Evolutionary conservation across 2,329 filamentous ascomycete genomes (phyloP).

Genomic region (Aspergillus texensis): DNA sequence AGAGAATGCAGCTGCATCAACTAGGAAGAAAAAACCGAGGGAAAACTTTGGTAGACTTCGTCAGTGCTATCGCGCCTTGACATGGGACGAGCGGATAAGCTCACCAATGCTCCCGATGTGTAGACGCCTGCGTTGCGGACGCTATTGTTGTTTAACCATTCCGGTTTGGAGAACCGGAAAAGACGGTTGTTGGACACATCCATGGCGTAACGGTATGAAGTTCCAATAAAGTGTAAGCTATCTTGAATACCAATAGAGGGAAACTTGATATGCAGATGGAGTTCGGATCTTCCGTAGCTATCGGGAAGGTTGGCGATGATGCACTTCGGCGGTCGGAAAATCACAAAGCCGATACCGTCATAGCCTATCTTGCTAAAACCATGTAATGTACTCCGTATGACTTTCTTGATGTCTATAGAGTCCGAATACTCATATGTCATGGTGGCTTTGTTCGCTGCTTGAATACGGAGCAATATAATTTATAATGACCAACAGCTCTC

Average conservation of each 20-base stretch:
- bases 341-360: conserved; percentile 12
- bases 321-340: conserved; percentile 24
- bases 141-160: conserved; percentile 68
- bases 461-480: background rate
- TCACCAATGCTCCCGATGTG: conserved; percentile 65
- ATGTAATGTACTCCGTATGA: background rate
- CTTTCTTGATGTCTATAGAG: background rate
- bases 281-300: background rate
- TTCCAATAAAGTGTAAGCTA: background rate
- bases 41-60: conserved; percentile 57
- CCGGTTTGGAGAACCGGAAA: conserved; percentile 68
- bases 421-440: too few relatives aligned
- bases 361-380: background rate
- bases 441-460: background rate
- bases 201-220: conserved; percentile 24
- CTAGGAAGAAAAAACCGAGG: conserved; percentile 69
- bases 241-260: background rate
- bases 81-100: conserved; percentile 23
- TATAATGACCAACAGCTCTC: background rate
- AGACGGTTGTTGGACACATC: conserved; percentile 57
- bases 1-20: conserved; percentile 67
- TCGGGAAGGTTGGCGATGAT: conserved; percentile 14
- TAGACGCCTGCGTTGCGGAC: conserved; percentile 68
- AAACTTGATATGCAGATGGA: conserved; percentile 1
- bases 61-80: background rate